A percentile compares a stretch with the other conserved stretches of the same genome.
These are phyloP conservation scores for Neonothopanus nambi DNA, from an alignment of 1,284 basidiomycete species.

Conservation along the genomic window DNA sequence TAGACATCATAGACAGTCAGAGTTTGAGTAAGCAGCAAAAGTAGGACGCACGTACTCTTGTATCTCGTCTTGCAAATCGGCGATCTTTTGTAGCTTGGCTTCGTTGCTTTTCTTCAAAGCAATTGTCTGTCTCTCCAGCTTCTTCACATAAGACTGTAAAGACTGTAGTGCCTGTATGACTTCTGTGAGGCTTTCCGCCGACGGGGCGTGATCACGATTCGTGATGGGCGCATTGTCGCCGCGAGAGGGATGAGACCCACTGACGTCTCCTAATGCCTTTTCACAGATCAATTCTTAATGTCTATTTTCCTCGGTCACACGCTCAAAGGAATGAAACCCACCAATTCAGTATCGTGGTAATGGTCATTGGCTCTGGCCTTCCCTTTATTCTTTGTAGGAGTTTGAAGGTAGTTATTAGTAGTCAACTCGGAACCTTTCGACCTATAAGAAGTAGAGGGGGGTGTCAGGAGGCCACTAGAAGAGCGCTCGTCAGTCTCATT, in stretches of 20 bases:
- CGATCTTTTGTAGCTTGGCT: constrained; percentile 39
- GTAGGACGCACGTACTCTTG: constrained; percentile 23
- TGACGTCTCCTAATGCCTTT: constrained; percentile 9
- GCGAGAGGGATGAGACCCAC: background rate
- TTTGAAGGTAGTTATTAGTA: background rate
- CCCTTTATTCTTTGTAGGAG: constrained; percentile 9
- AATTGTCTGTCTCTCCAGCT: constrained; percentile 39
- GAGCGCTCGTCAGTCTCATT: background rate
- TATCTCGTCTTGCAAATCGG: constrained; percentile 33
- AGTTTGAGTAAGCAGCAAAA: too few species aligned
- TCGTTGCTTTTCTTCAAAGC: constrained; percentile 38
- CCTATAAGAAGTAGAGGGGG: constrained; percentile 1
- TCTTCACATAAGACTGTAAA: constrained; percentile 36
- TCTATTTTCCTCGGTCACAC: constrained; percentile 6
- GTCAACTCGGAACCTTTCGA: too few species aligned
- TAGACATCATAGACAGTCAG: too few species aligned
- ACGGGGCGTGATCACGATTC: too few species aligned
- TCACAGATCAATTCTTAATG: background rate
- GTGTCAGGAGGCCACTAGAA: constrained; percentile 15
- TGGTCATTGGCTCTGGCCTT: background rate
- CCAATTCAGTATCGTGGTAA: background rate
- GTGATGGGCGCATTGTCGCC: too few species aligned
- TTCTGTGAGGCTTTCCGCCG: background rate
- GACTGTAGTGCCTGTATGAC: background rate
- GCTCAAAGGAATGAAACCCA: background rate